These are phyloP conservation scores for Wickerhamiella kazuoi DNA, from an alignment of 805 yeast genomes.

Conservation along the genomic window DNA sequence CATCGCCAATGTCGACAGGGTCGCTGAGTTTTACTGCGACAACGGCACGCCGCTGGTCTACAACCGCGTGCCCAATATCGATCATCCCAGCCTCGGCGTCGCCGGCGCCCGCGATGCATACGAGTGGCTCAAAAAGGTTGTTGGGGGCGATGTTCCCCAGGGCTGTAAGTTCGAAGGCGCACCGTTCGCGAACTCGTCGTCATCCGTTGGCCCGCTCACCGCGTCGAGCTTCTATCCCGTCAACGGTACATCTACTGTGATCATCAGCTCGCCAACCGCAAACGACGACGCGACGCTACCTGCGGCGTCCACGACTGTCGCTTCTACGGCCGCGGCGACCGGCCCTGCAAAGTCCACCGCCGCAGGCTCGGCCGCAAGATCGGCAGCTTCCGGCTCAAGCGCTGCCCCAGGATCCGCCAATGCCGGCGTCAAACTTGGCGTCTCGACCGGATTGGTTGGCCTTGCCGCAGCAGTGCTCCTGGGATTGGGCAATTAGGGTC, in stretches of 20 bases:
- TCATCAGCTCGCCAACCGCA: background rate
- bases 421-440: background rate
- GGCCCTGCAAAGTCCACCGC: conserved; percentile 1
- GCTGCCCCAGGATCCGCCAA: conserved; percentile 12
- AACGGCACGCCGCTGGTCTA: conserved; percentile 14
- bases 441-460: too few relatives aligned
- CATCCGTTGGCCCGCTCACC: background rate
- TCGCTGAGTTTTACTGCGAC: conserved; percentile 13
- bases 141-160: conserved; percentile 1
- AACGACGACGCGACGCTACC: background rate
- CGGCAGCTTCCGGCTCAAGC: background rate
- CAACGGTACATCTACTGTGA: background rate
- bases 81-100: conserved; percentile 4
- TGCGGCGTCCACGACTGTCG: background rate
- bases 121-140: background rate
- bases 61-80: conserved; percentile 6
- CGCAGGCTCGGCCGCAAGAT: background rate
- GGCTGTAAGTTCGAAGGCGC: conserved; percentile 3
- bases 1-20: conserved; percentile 8
- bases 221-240: background rate
- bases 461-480: too few relatives aligned
- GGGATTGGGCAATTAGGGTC: too few relatives aligned
- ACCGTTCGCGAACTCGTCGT: background rate
- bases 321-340: background rate
- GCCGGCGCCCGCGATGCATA: background rate